Conservation (phyloP, 371 early-diverging fungal species). For the Mortierella sp. region DNA sequence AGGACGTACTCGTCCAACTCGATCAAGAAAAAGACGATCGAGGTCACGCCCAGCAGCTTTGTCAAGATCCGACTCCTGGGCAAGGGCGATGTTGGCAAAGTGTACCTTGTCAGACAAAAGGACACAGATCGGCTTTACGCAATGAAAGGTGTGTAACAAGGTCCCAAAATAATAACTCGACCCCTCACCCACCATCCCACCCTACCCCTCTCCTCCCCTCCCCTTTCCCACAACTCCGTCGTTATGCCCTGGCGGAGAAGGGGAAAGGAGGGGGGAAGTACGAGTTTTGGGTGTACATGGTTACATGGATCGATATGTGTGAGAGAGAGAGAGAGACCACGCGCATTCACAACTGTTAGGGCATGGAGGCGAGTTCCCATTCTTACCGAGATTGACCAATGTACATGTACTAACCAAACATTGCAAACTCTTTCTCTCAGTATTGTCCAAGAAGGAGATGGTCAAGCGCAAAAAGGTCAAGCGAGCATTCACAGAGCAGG, state of each 20-base stretch:
- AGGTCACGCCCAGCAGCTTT: slow-evolving; percentile 88
- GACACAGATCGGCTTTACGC: slow-evolving; percentile 87
- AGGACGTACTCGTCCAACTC: slow-evolving; percentile 85
- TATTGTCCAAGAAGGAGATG: slow-evolving; percentile 95
- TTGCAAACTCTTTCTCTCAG: slow-evolving; percentile 47
- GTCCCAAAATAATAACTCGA: too few species aligned
- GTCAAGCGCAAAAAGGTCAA: slow-evolving; percentile 95
- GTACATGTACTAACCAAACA: not conserved
- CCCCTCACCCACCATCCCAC: too few species aligned
- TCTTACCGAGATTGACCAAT: not conserved
- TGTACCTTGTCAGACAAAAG: slow-evolving; percentile 93
- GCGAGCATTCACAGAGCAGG: slow-evolving; percentile 96
- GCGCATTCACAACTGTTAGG: too few species aligned
- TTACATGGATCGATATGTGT: too few species aligned
- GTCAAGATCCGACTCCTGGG: slow-evolving; percentile 88
- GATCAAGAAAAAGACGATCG: slow-evolving; percentile 78
- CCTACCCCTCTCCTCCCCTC: too few species aligned
- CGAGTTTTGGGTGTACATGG: too few species aligned
- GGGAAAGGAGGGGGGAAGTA: too few species aligned
- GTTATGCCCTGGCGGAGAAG: too few species aligned
- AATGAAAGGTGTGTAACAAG: slow-evolving; percentile 79
- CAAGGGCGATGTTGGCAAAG: slow-evolving; percentile 97
- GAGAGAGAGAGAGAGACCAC: too few species aligned
- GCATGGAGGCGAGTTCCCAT: not conserved
- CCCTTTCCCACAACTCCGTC: too few species aligned